Evolutionary conservation across 73 alveolate species (phyloP).

Genomic region (Tetrahymena elliotti): DNA sequence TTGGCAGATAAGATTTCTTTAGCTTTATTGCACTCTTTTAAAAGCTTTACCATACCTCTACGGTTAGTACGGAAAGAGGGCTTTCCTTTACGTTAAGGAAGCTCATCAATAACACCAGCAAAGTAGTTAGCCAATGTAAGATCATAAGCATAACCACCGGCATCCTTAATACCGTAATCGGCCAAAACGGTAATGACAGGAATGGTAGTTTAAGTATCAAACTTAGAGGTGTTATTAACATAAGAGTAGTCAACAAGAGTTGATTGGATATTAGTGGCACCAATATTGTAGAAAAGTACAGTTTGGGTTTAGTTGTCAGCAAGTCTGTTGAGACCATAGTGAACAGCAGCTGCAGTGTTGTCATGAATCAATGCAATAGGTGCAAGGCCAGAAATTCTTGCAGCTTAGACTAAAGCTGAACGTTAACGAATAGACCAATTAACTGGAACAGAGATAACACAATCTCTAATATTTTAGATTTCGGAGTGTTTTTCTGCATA

Average conservation of each 20-base stretch:
- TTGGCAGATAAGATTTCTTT: slow-evolving; percentile 93
- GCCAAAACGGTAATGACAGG: slow-evolving; percentile 44
- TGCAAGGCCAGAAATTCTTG: slow-evolving; percentile 74
- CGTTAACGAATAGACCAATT: slow-evolving; percentile 58
- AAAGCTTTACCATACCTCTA: slow-evolving; percentile 54
- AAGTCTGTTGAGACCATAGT: slow-evolving; percentile 76
- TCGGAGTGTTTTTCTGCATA: slow-evolving; percentile 61
- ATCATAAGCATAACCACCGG: slow-evolving; percentile 59
- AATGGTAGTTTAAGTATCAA: slow-evolving; percentile 1
- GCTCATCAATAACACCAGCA: slow-evolving; percentile 28
- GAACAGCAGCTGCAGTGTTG: slow-evolving; percentile 90
- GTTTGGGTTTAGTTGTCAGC: slow-evolving; percentile 37
- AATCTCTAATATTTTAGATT: slow-evolving; percentile 50
- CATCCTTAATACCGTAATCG: slow-evolving; percentile 35
- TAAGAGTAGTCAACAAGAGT: slow-evolving; percentile 60
- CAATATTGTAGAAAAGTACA: slow-evolving; percentile 87
- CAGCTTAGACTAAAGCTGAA: slow-evolving; percentile 54
- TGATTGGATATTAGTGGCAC: slow-evolving; percentile 81
- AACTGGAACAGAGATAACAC: slow-evolving; percentile 76
- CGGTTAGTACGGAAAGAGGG: slow-evolving; percentile 23
- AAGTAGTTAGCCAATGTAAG: slow-evolving; percentile 36
- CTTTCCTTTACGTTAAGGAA: slow-evolving; percentile 31
- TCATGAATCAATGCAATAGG: slow-evolving; percentile 78
- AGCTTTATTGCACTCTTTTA: slow-evolving; percentile 46
- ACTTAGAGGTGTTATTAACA: slow-evolving; percentile 8